phyloP scores from a whole-genome alignment of 495 filamentous ascomycete genomes.

The Opeltia flavorubescens region DNA sequence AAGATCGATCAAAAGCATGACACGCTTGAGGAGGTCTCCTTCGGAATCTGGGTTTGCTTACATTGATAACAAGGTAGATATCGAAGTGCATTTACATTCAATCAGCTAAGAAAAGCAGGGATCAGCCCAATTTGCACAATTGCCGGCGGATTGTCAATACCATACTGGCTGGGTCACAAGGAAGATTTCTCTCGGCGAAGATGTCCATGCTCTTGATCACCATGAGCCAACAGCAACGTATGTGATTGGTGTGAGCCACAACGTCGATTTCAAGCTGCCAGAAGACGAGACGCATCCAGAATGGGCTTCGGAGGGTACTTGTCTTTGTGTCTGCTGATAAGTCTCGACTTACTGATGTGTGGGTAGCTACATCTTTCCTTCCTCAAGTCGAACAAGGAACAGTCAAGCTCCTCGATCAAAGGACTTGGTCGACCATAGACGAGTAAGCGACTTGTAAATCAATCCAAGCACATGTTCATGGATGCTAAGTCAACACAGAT shows the following conservation, averaged over 20 bases:
- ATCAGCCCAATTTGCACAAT: constrained; percentile 48
- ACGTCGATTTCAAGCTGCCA: constrained; percentile 60
- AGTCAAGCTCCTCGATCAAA: constrained; percentile 60
- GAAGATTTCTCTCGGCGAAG: constrained; percentile 53
- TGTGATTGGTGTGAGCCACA: constrained; percentile 53
- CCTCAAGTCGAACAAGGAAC: constrained; percentile 53
- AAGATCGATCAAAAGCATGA: constrained; percentile 48
- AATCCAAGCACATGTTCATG: not conserved
- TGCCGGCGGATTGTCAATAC: constrained; percentile 49
- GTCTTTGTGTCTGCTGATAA: not conserved
- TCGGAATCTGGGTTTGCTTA: constrained; percentile 74
- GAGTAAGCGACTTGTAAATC: constrained; percentile 29
- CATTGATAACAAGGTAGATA: constrained; percentile 42
- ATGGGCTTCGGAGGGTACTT: constrained; percentile 55
- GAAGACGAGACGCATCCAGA: constrained; percentile 72
- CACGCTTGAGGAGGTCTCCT: constrained; percentile 54
- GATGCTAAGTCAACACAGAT: constrained; percentile 17
- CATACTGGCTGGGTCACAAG: constrained; percentile 56
- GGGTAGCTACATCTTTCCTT: constrained; percentile 38
- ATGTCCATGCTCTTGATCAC: constrained; percentile 60
- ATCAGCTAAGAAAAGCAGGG: constrained; percentile 26
- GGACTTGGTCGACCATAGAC: constrained; percentile 65
- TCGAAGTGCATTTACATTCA: not conserved
- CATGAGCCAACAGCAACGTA: constrained; percentile 62
- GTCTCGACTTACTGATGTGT: not conserved